Conservation (phyloP, 768 basidiomycete species). For the Neoboletus subvelutipes region DNA sequence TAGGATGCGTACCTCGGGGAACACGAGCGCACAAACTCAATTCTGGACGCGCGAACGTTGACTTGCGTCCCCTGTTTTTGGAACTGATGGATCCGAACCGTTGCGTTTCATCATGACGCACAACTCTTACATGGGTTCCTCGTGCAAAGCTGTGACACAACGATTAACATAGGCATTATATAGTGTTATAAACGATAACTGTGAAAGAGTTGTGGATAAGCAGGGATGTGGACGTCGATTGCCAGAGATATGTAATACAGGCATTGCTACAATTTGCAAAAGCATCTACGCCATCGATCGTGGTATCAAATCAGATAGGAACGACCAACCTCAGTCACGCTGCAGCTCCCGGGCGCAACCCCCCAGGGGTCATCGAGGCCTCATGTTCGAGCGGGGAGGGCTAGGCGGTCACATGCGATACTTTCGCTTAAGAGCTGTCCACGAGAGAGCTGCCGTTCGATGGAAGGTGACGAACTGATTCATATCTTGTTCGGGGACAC, state of each 20-base stretch:
- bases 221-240: conserved; percentile 11
- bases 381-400: conserved; percentile 1
- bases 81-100: conserved; percentile 14
- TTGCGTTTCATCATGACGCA: background rate
- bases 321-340: conserved; percentile 12
- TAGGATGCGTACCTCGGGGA: background rate
- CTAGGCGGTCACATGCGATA: conserved; percentile 52
- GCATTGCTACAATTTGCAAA: conserved; percentile 19
- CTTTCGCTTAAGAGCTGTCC: conserved; percentile 72
- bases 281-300: conserved; percentile 18
- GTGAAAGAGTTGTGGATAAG: background rate
- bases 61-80: background rate
- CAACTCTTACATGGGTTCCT: background rate
- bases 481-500: conserved; percentile 86
- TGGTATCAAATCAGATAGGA: conserved; percentile 31
- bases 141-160: background rate
- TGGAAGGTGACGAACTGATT: conserved; percentile 64
- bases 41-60: conserved; percentile 11
- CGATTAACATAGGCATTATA: background rate
- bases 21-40: conserved; percentile 10
- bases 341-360: background rate
- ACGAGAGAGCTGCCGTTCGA: conserved; percentile 62
- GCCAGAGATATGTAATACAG: conserved; percentile 24
- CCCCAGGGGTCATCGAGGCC: background rate
- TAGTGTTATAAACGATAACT: conserved; percentile 1